These are phyloP conservation scores for Cystofilobasidium ferigula DNA, from an alignment of 768 basidiomycete genomes.

Conservation along the genomic window DNA sequence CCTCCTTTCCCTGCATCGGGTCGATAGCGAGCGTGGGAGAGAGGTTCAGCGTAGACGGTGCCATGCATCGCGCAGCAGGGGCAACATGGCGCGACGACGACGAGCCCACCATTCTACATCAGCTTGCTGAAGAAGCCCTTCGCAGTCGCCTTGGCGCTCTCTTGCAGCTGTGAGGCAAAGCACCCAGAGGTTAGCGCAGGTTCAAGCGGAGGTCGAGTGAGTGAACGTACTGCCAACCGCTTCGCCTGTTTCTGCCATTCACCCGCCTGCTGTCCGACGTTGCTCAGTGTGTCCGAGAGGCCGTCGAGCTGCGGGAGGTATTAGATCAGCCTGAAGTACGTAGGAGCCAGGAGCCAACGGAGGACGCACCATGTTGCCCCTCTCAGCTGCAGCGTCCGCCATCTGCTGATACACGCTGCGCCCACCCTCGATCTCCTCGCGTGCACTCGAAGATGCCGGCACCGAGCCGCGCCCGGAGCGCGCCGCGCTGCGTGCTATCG, in stretches of 20 bases:
- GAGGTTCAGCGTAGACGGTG: too few species aligned
- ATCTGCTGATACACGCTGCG: slow-evolving; percentile 13
- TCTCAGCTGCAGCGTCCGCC: slow-evolving; percentile 19
- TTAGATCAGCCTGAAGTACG: too few species aligned
- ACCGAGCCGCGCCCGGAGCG: neutral
- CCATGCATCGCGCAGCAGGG: too few species aligned
- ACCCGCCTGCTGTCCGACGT: slow-evolving; percentile 2
- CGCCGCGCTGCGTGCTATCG: neutral
- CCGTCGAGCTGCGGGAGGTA: slow-evolving; percentile 14
- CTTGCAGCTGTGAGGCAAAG: neutral
- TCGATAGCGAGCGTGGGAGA: too few species aligned
- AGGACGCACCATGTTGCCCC: neutral
- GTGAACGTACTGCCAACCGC: neutral
- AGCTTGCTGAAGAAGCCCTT: slow-evolving; percentile 11
- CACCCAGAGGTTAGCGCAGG: neutral
- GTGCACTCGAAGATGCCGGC: neutral
- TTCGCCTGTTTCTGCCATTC: slow-evolving; percentile 16
- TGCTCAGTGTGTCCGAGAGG: slow-evolving; percentile 12
- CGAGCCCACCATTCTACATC: too few species aligned
- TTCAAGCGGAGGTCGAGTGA: neutral
- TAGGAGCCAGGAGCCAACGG: neutral
- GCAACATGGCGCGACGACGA: too few species aligned
- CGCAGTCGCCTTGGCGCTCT: slow-evolving; percentile 12
- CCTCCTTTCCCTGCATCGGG: too few species aligned
- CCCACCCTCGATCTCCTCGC: neutral